A percentile compares a stretch with the other conserved stretches of the same genome.
phyloP scores from a whole-genome alignment of 2,329 filamentous ascomycete genomes.

The Stagonosporopsis chrysanthemi region DNA sequence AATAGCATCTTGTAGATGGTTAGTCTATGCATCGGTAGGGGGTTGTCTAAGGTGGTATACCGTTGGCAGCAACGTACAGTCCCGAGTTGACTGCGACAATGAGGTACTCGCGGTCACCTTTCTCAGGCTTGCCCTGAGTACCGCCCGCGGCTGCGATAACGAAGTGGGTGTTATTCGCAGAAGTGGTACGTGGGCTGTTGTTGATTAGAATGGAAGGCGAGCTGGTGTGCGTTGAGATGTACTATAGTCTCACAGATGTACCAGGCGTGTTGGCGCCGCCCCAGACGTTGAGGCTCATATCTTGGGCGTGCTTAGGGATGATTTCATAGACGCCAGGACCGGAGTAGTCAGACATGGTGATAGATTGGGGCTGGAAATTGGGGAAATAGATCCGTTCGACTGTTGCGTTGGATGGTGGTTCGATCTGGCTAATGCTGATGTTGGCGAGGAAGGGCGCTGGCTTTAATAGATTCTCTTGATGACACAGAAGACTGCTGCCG shows the following conservation, averaged over 20 bases:
- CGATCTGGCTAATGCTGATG: background rate
- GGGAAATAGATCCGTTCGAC: background rate
- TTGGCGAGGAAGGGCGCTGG: background rate
- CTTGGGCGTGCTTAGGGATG: background rate
- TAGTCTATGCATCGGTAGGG: background rate
- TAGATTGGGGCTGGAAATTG: background rate
- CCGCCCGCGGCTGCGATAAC: slow-evolving; percentile 3
- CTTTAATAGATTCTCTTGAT: background rate
- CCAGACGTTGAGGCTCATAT: slow-evolving; percentile 5
- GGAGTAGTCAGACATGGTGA: slow-evolving; percentile 4
- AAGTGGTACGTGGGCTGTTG: background rate
- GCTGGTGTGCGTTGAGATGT: background rate
- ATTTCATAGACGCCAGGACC: background rate
- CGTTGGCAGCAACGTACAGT: slow-evolving; percentile 1
- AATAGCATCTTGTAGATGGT: background rate
- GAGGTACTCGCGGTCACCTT: slow-evolving; percentile 4
- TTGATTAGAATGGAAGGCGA: background rate
- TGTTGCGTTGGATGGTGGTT: background rate
- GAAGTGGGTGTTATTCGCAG: background rate
- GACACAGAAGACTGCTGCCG: background rate
- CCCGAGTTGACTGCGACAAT: slow-evolving; percentile 1
- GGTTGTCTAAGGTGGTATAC: background rate
- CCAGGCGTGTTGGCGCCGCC: background rate
- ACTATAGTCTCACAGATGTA: background rate
- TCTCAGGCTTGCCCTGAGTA: slow-evolving; percentile 3